Base-by-base conservation (phyloP, 352 stramenopile species). In the Chrysophaeum taylorii region DNA sequence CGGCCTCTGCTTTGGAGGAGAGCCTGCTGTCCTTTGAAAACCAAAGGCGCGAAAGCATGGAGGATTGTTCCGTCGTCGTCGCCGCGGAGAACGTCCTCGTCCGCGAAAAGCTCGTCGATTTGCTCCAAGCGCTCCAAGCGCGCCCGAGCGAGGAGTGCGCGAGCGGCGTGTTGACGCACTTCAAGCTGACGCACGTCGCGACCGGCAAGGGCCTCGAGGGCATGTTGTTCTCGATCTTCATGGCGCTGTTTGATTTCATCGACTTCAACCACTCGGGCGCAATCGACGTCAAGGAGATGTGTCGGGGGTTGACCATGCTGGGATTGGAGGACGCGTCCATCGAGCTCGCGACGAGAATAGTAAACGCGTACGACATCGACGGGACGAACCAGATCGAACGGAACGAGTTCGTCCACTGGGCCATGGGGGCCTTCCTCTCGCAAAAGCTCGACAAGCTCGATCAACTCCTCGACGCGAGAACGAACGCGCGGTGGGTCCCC, bases 281-380 rank as follows among this genome's bases (percentile, higher is more conserved):
- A 7, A 42, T 66, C 36, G 57, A 66, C 57, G 31, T 45, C 2
- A 9, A 1, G 1, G 57, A 66, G 57, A 45, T 66, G 57, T 36
- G 45, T 18, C 9, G 4, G 1, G 57, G 33, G 7, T n/a, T 66
- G 1, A 12, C 23, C 33, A 18, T 21, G 2, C 35, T 66, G 1
- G 57, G 57, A 25, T 1, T 21, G 5, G 4, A 21, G 12, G 57
- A 42, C 33, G n/a, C 1, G 2, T 63, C 52, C 2, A 7, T 39
- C 25, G 52, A 63, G 4, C 18, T 36, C 21, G 57, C 57, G 5
- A 48, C 31, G 31, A 7, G n/a, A 7, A 23, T 63, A 15, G 27
- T 66, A 48, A 48, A 25, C 7, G 66, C 62, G 31, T 73, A 54
- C 57, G 69, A 73, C 39, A 39, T 70, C 16, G 69, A 73, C 69